Evolutionary conservation across 805 yeast species (phyloP), one percentile per base, ranked within the genome.

Genomic region (Phaffomyces thermotolerans): DNA sequence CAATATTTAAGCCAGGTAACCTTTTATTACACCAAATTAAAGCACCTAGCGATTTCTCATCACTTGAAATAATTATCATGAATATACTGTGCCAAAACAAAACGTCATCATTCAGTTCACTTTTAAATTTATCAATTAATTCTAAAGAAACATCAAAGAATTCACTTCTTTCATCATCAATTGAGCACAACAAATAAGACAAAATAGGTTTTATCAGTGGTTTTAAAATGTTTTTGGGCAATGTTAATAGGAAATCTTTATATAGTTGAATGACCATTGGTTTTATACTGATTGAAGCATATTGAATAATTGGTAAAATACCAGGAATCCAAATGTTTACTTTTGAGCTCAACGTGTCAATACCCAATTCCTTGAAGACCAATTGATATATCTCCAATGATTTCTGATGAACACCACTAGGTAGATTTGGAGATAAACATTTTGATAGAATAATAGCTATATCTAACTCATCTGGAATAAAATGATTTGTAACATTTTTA

Each of bases 391-490:
- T 77, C 44, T 81, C 87, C 34, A 93, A 64, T 0, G 96, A 75
- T 58, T 88, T 93, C 52, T 84, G 84, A 60, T 93, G 99, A 0
- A 93, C 99, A 8, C 99, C 99, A 39, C 95, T 85, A 0, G 99
- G 99, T 10, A 93, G 70, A 40, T 72, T 72, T 1, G 95, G 81
- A 2, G 89, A 79, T 25, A 91, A 66, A 48, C 98, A 93, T 35
- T 82, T 77, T 0, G 96, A 78, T 40, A 93, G 69, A 34, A 83
- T 71, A 47, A 76, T 76, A 30, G 95, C 78, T 1, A 93, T 80
- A 39, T 76, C 75, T 13, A 75, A 66, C 3, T 81, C 76, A 37
- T 68, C 72, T 0, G 96, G 98, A 12, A 91, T 70, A 74, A 78
- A 77, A 47, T 76, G 69, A 36, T 63, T 44, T 39, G 64, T 50